phyloP scores from a whole-genome alignment of 305 asterid species.

The Petunia hybrid region DNA sequence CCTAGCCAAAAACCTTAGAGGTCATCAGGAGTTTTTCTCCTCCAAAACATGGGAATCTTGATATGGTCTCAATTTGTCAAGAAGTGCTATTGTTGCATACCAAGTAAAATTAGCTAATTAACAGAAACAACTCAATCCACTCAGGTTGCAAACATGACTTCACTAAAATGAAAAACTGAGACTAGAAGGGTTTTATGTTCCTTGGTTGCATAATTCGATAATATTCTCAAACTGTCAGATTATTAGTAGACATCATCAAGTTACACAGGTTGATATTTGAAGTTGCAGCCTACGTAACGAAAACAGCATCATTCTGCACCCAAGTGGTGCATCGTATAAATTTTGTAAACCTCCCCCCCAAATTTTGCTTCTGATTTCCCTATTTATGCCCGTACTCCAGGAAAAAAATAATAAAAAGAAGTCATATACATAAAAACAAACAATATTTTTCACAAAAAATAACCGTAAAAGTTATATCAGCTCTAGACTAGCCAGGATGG shows the following conservation, averaged over 20 bases:
- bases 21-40: neutral
- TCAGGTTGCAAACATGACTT: slow-evolving; percentile 5
- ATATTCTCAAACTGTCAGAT: neutral
- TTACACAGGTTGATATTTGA: slow-evolving; percentile 18
- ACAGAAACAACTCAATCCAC: slow-evolving; percentile 2
- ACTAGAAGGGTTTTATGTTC: slow-evolving; percentile 12
- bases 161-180: neutral
- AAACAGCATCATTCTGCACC: slow-evolving; percentile 14
- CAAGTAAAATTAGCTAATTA: neutral
- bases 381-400: neutral
- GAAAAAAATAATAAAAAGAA: neutral
- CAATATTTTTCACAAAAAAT: neutral
- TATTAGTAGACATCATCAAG: slow-evolving; percentile 22
- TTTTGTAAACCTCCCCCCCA: neutral
- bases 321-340: slow-evolving; percentile 4
- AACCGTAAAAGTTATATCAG: neutral
- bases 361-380: neutral
- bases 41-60: slow-evolving; percentile 6
- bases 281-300: slow-evolving; percentile 21
- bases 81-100: slow-evolving; percentile 6
- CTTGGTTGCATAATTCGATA: neutral
- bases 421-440: neutral
- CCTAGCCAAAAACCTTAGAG: neutral
- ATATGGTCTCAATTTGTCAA: neutral
- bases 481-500: neutral